Conservation (phyloP, 192 early-diverging fungal genomes). For the Linnemannia hyalina region DNA sequence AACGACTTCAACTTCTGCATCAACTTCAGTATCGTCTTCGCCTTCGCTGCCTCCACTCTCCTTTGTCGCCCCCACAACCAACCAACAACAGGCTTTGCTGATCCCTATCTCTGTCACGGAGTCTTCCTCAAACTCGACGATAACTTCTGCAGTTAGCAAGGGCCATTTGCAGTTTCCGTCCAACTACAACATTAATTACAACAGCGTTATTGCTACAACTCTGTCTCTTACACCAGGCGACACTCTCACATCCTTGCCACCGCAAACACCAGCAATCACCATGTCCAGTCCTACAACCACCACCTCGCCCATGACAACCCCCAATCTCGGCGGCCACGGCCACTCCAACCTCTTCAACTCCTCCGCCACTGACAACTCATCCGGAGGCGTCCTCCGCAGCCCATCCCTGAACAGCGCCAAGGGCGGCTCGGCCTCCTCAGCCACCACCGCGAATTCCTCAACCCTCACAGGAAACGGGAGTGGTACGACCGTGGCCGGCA, state of each 20-base stretch:
- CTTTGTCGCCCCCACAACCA: neutral
- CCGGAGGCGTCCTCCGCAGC: conserved; percentile 11
- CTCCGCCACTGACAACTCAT: neutral
- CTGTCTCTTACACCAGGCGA: neutral
- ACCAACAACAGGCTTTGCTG: neutral
- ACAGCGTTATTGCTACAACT: neutral
- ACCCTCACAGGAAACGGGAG: conserved; percentile 16
- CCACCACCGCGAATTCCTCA: conserved; percentile 30
- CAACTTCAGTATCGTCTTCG: neutral
- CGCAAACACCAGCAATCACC: neutral
- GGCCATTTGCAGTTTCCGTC: neutral
- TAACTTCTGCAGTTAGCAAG: neutral
- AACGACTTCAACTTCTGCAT: neutral
- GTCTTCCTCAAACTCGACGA: neutral
- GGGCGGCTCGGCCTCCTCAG: conserved; percentile 12
- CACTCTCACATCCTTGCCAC: too few species aligned
- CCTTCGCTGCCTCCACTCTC: conserved; percentile 5
- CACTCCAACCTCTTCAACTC: neutral
- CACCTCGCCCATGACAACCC: neutral
- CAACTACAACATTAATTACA: neutral
- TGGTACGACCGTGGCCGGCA: neutral
- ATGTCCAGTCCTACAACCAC: conserved; percentile 13
- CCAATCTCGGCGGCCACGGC: neutral
- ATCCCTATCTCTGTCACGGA: neutral
- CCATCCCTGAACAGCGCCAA: conserved; percentile 20